Evolutionary conservation across 495 filamentous ascomycete species (phyloP).

Genomic region (Penicillium nucicola): DNA sequence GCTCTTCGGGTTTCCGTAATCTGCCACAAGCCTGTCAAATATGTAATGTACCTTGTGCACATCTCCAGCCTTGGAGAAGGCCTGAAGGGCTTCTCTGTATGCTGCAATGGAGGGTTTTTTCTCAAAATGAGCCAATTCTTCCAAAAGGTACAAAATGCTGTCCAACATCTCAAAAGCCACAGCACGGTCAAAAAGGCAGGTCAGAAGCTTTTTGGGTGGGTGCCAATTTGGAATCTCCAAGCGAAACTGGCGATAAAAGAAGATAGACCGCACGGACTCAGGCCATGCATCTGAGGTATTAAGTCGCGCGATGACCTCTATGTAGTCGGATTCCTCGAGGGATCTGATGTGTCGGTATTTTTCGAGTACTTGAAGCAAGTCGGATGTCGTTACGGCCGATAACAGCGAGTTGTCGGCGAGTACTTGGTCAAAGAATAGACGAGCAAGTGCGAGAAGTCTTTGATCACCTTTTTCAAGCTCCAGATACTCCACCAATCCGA

Average conservation of each 20-base stretch:
- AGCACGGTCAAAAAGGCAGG: slow-evolving; percentile 20
- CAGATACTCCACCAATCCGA: too few relatives aligned
- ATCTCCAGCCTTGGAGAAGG: slow-evolving; percentile 32
- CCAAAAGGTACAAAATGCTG: slow-evolving; percentile 49
- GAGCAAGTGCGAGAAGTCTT: not conserved
- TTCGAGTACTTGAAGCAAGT: slow-evolving; percentile 27
- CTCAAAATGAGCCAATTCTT: slow-evolving; percentile 41
- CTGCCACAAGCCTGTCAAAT: slow-evolving; percentile 30
- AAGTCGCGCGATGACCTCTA: slow-evolving; percentile 25
- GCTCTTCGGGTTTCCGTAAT: slow-evolving; percentile 33
- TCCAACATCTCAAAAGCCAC: slow-evolving; percentile 24
- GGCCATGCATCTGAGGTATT: slow-evolving; percentile 18
- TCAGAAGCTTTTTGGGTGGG: slow-evolving; percentile 20
- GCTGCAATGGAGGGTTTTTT: slow-evolving; percentile 21
- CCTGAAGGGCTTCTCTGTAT: slow-evolving; percentile 31
- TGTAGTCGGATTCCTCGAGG: slow-evolving; percentile 22
- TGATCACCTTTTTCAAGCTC: not conserved
- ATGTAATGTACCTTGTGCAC: slow-evolving; percentile 24
- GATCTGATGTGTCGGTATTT: slow-evolving; percentile 20
- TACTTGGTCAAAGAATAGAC: not conserved
- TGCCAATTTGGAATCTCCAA: slow-evolving; percentile 18
- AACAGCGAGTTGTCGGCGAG: not conserved
- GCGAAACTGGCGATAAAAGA: slow-evolving; percentile 43
- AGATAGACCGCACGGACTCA: slow-evolving; percentile 25
- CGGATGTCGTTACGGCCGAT: slow-evolving; percentile 13